Percentiles rank a stretch among this genome's conserved stretches.
Conservation (phyloP, 1,284 basidiomycete genomes). For the Malassezia vespertilionis region DNA sequence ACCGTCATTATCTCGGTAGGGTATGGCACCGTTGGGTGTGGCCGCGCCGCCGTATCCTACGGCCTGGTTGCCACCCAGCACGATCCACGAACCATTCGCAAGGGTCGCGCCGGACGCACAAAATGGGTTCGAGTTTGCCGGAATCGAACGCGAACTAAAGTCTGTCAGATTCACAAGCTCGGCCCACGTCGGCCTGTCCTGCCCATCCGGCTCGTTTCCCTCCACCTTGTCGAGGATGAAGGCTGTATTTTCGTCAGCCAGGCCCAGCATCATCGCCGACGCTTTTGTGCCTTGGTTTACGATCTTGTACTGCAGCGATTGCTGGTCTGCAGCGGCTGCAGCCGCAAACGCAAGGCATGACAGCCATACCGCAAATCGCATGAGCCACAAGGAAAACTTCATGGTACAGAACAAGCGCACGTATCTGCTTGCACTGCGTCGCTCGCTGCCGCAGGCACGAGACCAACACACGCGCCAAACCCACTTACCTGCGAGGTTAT, state of each 20-base stretch:
- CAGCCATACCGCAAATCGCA: background rate
- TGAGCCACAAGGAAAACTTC: too few species aligned
- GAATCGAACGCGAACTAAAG: slow-evolving; percentile 30
- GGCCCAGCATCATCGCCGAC: slow-evolving; percentile 47
- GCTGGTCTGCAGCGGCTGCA: background rate
- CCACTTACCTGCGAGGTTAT: too few species aligned
- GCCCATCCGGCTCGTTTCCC: slow-evolving; percentile 34
- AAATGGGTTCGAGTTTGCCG: slow-evolving; percentile 48
- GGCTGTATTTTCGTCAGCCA: slow-evolving; percentile 41
- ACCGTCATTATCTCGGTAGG: slow-evolving; percentile 41
- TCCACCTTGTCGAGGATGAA: slow-evolving; percentile 50
- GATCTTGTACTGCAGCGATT: slow-evolving; percentile 30
- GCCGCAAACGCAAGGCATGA: background rate
- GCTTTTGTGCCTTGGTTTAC: slow-evolving; percentile 35
- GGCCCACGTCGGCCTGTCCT: slow-evolving; percentile 39
- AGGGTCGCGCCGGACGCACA: slow-evolving; percentile 46
- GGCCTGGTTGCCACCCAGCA: slow-evolving; percentile 48
- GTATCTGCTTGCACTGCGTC: too few species aligned
- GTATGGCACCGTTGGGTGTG: slow-evolving; percentile 13
- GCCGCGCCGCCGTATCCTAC: slow-evolving; percentile 39
- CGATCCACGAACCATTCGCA: slow-evolving; percentile 48
- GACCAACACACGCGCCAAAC: too few species aligned
- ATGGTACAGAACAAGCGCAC: too few species aligned
- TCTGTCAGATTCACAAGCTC: slow-evolving; percentile 31
- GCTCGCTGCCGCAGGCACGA: too few species aligned